A percentile compares a stretch with the other conserved stretches of the same genome.
Conservation (phyloP, 495 filamentous ascomycete species). For the Astrocystis sublimbata region DNA sequence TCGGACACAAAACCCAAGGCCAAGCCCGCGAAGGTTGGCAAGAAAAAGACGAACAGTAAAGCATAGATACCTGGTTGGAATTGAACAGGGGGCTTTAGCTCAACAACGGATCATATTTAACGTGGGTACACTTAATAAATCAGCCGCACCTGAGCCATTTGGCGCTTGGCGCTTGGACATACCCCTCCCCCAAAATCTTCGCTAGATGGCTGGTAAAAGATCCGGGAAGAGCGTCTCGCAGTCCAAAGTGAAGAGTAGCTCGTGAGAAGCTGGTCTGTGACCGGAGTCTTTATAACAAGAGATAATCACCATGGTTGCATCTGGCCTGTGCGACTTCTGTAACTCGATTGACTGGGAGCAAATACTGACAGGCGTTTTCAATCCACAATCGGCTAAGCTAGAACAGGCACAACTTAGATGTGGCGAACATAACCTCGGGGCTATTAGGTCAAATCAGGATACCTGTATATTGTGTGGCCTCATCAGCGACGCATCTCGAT, state of each 20-base stretch:
- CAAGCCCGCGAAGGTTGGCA: background rate
- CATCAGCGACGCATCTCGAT: background rate
- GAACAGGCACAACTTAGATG: slow-evolving; percentile 7
- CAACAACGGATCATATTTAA: background rate
- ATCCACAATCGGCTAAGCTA: slow-evolving; percentile 1
- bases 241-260: background rate
- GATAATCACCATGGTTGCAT: background rate
- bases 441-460: background rate
- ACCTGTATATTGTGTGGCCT: background rate
- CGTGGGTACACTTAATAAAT: background rate
- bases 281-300: background rate
- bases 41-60: slow-evolving; percentile 19
- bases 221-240: background rate
- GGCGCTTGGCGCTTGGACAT: background rate
- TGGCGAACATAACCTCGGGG: slow-evolving; percentile 22
- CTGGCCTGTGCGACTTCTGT: slow-evolving; percentile 21
- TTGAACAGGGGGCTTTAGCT: slow-evolving; percentile 1
- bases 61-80: slow-evolving; percentile 11
- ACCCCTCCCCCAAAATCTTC: background rate
- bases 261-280: background rate
- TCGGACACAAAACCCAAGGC: slow-evolving; percentile 13
- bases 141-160: background rate
- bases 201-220: background rate
- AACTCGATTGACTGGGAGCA: slow-evolving; percentile 16
- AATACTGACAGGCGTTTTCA: slow-evolving; percentile 17